Base-by-base conservation (phyloP, 2,329 filamentous ascomycete species). In the Fusarium mangiferae region DNA sequence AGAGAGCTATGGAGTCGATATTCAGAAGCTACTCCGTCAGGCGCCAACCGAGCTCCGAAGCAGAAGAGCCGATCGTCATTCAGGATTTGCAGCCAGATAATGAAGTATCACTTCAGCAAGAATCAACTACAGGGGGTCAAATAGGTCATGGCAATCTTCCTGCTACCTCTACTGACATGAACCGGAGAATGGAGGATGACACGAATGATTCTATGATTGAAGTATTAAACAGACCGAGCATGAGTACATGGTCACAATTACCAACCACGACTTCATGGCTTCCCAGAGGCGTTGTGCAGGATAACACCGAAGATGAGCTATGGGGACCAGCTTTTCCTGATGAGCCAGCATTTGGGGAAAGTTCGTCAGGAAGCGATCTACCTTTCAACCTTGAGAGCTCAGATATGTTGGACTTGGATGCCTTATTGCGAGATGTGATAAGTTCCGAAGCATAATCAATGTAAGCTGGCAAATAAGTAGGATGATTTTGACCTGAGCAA, bases 161-260 rank as follows among this genome's bases (percentile, higher is more conserved):
- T 2, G 0, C 8, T 8, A 52, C 0, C 3, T 20, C 8, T 20
- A 8, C 7, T 15, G n/a, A 22, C 4, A 2, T 20, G 0, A 24
- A 26, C 18, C 13, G 3, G n/a, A 24, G 3, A 22, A 1, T 4
- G 3, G 30, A 24, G 11, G 30, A 35, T 1, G 17, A 6, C 1
- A 15, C 3, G 5, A 6, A 4, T 20, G 7, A 3, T 12, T 6
- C 8, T 4, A 15, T 8, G 3, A 0, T 12, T 3, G n/a, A 6
- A 20, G 14, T 17, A 2, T 20, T 10, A 1, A 3, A 12, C 3
- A 12, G 12, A 8, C 9, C 30, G 5, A 36, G 6, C 5, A 26
- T n/a, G 7, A 15, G 30, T 12, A 8, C n/a, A 26, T 8, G 2
- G 12, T 8, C n/a, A 20, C 30, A 36, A 15, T 52, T 51, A 3